Conservation (phyloP, 2,329 filamentous ascomycete species). For the Nemania sp. region DNA sequence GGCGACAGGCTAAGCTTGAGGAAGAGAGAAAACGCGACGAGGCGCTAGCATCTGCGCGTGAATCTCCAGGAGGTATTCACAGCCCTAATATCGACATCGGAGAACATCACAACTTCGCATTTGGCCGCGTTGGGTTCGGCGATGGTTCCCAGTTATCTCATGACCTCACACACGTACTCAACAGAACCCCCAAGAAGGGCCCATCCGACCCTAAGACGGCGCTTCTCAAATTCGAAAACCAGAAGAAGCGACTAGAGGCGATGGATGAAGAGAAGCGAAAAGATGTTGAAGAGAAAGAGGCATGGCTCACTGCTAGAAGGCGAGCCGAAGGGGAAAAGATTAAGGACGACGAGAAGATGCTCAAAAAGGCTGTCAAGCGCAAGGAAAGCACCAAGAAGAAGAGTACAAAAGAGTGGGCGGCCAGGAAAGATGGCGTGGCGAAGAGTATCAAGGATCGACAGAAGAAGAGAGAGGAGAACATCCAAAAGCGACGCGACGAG, state of each 20-base stretch:
- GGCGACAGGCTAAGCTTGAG: conserved; percentile 76
- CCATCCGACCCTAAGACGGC: conserved; percentile 84
- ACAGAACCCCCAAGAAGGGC: conserved; percentile 75
- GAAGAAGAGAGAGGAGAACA: conserved; percentile 79
- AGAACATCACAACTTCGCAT: conserved; percentile 73
- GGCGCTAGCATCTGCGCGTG: conserved; percentile 61
- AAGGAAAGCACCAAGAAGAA: conserved; percentile 89
- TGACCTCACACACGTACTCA: conserved; percentile 63
- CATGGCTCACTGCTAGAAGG: conserved; percentile 89
- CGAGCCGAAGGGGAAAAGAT: conserved; percentile 88
- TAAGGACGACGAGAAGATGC: conserved; percentile 77
- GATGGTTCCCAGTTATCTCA: conserved; percentile 82
- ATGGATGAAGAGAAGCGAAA: conserved; percentile 80
- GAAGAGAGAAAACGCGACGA: conserved; percentile 70
- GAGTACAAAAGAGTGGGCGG: conserved; percentile 86
- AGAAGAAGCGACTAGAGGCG: conserved; percentile 75
- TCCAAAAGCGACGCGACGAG: conserved; percentile 73
- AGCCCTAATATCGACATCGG: conserved; percentile 56
- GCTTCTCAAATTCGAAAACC: conserved; percentile 80
- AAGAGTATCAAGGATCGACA: conserved; percentile 79
- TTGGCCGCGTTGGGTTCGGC: conserved; percentile 86
- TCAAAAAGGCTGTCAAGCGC: conserved; percentile 94
- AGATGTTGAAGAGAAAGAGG: conserved; percentile 89
- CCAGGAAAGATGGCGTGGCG: conserved; percentile 71
- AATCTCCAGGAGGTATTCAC: conserved; percentile 61